Percentiles rank a stretch among this genome's conserved stretches.
These are phyloP conservation scores for Blepharisma japonicum DNA, from an alignment of 73 alveolate species.

Conservation along the genomic window DNA sequence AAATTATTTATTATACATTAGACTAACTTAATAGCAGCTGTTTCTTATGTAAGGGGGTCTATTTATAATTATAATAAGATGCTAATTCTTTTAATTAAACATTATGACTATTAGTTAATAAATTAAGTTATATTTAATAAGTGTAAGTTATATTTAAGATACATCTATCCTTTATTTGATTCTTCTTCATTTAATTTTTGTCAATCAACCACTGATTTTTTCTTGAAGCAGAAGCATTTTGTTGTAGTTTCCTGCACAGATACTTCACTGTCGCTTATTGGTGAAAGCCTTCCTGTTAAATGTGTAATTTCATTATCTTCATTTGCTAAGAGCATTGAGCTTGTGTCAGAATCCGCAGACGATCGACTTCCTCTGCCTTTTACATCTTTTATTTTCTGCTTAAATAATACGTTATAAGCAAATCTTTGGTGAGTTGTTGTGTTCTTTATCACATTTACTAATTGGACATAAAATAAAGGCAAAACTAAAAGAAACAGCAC, in stretches of 20 bases:
- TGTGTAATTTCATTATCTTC: not conserved
- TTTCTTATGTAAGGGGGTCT: no score
- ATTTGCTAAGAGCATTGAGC: slow-evolving; percentile 11
- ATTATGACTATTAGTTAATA: no score
- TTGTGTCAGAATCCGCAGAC: not conserved
- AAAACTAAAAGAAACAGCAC: slow-evolving; percentile 12
- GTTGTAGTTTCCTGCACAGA: not conserved
- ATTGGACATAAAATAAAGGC: slow-evolving; percentile 21
- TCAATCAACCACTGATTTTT: no score
- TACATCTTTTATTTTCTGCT: not conserved
- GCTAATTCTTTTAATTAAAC: no score
- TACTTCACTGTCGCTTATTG: slow-evolving; percentile 1
- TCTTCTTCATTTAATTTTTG: no score
- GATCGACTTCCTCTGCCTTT: not conserved
- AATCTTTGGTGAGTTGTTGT: slow-evolving; percentile 30
- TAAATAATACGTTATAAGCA: not conserved
- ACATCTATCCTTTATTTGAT: no score
- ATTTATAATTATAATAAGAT: no score
- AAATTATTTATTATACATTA: no score
- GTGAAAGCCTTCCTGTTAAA: not conserved
- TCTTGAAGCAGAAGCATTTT: slow-evolving; percentile 11
- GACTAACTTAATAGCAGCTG: no score
- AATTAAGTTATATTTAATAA: no score
- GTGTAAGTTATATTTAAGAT: no score
- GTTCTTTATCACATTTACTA: not conserved